These are phyloP conservation scores for Pseudogymnoascus sp. DNA, from an alignment of 2,329 filamentous ascomycete genomes.

Conservation along the genomic window DNA sequence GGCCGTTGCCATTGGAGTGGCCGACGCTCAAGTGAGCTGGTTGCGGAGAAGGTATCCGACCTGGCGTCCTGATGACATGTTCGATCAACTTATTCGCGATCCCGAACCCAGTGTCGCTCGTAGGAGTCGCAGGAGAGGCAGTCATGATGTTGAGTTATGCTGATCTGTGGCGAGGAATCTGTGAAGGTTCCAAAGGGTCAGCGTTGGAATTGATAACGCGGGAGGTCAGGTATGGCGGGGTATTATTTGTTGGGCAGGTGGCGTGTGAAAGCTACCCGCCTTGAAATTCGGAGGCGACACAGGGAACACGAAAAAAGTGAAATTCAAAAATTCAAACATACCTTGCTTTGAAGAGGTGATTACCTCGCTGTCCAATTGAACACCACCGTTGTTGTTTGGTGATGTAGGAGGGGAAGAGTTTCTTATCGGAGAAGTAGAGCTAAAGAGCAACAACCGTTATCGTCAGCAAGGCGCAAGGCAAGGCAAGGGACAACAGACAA, in stretches of 20 bases:
- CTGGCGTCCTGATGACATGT: slow-evolving; percentile 22
- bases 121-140: neutral
- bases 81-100: slow-evolving; percentile 20
- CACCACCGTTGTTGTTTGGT: slow-evolving; percentile 4
- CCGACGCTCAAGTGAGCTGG: slow-evolving; percentile 72
- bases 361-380: slow-evolving; percentile 4
- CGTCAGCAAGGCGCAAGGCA: neutral
- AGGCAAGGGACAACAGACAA: slow-evolving; percentile 1
- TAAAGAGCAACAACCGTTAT: neutral
- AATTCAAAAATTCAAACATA: neutral
- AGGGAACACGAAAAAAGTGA: neutral
- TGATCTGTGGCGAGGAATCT: slow-evolving; percentile 5
- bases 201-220: neutral
- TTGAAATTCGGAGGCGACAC: neutral
- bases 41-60: slow-evolving; percentile 62
- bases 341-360: slow-evolving; percentile 5
- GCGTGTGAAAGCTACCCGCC: neutral
- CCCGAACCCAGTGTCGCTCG: neutral
- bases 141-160: neutral
- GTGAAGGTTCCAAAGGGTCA: slow-evolving; percentile 17
- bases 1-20: slow-evolving; percentile 38
- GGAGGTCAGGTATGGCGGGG: neutral
- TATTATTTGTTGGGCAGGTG: neutral
- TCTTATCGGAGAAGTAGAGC: neutral
- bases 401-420: slow-evolving; percentile 1